Evolutionary conservation across 2,329 filamentous ascomycete species (phyloP).

Genomic region (Camptophora hylomeconis): DNA sequence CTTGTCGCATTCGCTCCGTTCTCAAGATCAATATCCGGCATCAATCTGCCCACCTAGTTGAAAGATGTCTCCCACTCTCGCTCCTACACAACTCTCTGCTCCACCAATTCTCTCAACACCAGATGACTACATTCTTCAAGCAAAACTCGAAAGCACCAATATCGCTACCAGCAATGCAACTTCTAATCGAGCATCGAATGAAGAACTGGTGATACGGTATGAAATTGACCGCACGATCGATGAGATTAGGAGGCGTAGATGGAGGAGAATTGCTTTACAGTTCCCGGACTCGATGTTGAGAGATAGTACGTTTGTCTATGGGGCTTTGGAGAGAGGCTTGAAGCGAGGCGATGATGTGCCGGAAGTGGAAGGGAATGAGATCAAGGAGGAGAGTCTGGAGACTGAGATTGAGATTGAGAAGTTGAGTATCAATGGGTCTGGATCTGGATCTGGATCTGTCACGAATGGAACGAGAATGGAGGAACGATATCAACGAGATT

Average conservation of each 20-base stretch:
- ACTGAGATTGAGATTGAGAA: conserved; percentile 16
- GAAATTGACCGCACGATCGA: conserved; percentile 68
- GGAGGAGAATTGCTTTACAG: conserved; percentile 74
- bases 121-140: conserved; percentile 47
- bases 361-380: neutral
- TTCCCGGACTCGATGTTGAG: conserved; percentile 88
- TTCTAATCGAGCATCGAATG: conserved; percentile 37
- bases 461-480: conserved; percentile 13
- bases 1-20: too few relatives aligned
- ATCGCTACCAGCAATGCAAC: conserved; percentile 17
- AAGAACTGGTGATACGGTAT: conserved; percentile 64
- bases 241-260: conserved; percentile 61
- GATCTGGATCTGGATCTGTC: conserved; percentile 3
- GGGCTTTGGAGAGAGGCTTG: conserved; percentile 45
- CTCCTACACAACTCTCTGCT: conserved; percentile 23
- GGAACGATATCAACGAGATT: conserved; percentile 7
- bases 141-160: conserved; percentile 31
- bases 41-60: too few relatives aligned
- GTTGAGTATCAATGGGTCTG: conserved; percentile 6
- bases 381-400: conserved; percentile 1
- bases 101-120: conserved; percentile 51
- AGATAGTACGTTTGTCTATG: conserved; percentile 70
- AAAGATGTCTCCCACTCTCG: too few relatives aligned
- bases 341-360: conserved; percentile 2
- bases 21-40: too few relatives aligned